Evolutionary conservation across 2,329 filamentous ascomycete genomes (phyloP), one percentile per base, ranked within the genome.

Genomic region (Curvularia eragrostidis): DNA sequence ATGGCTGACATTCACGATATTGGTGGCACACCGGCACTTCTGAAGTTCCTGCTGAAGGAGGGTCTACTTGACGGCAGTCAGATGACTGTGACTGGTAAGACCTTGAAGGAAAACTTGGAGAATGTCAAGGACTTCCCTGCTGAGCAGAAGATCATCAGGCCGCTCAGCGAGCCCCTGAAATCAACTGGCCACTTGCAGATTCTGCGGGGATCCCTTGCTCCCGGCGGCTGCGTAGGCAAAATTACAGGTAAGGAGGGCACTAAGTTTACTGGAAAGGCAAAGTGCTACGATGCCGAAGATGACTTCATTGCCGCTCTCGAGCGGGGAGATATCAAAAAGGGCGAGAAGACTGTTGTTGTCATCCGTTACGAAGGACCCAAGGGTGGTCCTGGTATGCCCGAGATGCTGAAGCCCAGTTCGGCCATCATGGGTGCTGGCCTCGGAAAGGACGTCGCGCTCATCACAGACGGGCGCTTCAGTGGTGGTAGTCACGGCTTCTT

Each of bases 401-500:
- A 91, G 79, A 90, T 90, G 87, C 76, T 91, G 68, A 91, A 91
- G 75, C 88, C 89, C 48, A 86, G 83, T 48, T 87, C 87, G 12
- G 88, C 88, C 28, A 89, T 91, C 73, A 91, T 91, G 88, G 89
- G 89, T 18, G 87, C 87, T 19, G 88, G 88, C 15, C 83, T 91
- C 10, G 89, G 89, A 66, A 84, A 90, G 69, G 89, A 91, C 66
- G 87, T 91, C 13, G 89, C 89, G 1, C 84, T 92, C 46, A 83
- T 92, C 59, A 91, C 89, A 1, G 89, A 93, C 68, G 87, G 87
- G 0, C 86, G 90, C 38, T 93, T 92, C 82, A 90, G 87, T 8
- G 92, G 92, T 56, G 92, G 91, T 51, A 90, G 86, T 61, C 91
- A 95, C 83, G 91, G 91, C 38, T 95, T 95, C 84, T 81, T 95